Percentiles rank a stretch among this genome's conserved stretches.
Evolutionary conservation across 257 asterid species (phyloP).

Genomic region (Avicennia marina): DNA sequence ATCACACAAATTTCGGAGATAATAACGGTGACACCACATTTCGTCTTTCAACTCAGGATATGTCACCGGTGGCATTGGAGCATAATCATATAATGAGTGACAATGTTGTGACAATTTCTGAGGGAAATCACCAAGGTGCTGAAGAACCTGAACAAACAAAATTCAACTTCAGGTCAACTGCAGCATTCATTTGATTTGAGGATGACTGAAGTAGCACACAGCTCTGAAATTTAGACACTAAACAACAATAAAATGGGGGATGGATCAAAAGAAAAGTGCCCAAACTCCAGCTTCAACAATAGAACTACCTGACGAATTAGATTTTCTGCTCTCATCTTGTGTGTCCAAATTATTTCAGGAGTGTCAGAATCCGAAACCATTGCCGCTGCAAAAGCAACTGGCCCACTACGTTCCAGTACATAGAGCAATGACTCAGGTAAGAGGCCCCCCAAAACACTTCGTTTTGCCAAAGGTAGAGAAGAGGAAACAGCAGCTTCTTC

Average conservation of each 20-base stretch:
- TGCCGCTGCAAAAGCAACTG: slow-evolving; percentile 94
- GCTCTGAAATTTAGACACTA: too few relatives aligned
- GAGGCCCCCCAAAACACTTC: slow-evolving; percentile 97
- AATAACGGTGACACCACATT: slow-evolving; percentile 99
- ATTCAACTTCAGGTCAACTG: slow-evolving; percentile 18
- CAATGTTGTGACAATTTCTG: slow-evolving; percentile 96
- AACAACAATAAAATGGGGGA: too few relatives aligned
- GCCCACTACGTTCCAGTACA: slow-evolving; percentile 95
- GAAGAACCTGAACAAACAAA: slow-evolving; percentile 66
- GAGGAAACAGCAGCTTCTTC: slow-evolving; percentile 98
- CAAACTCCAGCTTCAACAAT: slow-evolving; percentile 3
- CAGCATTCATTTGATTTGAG: slow-evolving; percentile 10
- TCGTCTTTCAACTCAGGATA: slow-evolving; percentile 96
- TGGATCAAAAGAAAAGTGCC: neutral
- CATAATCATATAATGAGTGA: slow-evolving; percentile 89
- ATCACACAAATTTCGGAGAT: slow-evolving; percentile 89
- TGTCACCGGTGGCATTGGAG: slow-evolving; percentile 99
- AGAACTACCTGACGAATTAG: slow-evolving; percentile 76
- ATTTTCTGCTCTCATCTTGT: slow-evolving; percentile 97
- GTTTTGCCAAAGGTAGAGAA: slow-evolving; percentile 92
- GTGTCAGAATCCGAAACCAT: slow-evolving; percentile 99
- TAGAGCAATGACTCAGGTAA: slow-evolving; percentile 96
- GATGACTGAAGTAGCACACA: too few relatives aligned
- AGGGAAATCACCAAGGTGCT: slow-evolving; percentile 97
- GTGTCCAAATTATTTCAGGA: slow-evolving; percentile 99